Evolutionary conservation across 352 stramenopile genomes (phyloP).

Genomic region (Halophytophthora batemanensis): DNA sequence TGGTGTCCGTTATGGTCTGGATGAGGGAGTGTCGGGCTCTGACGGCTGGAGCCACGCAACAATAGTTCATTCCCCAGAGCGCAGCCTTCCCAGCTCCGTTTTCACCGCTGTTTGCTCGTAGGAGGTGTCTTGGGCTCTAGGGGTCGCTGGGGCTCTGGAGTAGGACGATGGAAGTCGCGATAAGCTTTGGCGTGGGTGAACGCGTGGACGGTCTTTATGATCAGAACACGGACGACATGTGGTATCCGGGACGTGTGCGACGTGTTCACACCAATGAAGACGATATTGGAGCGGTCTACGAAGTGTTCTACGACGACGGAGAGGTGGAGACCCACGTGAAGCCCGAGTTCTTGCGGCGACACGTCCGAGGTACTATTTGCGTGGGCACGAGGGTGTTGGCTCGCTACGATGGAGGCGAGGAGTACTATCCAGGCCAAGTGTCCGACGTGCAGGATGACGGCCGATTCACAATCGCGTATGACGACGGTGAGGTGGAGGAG

Average conservation of each 20-base stretch:
- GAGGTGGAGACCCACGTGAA: constrained; percentile 51
- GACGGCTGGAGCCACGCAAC: too few species aligned
- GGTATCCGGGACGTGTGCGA: constrained; percentile 62
- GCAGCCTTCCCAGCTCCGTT: too few species aligned
- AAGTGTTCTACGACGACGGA: constrained; percentile 78
- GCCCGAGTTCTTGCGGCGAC: constrained; percentile 39
- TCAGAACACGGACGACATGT: constrained; percentile 74
- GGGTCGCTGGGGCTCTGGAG: too few species aligned
- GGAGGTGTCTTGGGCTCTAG: too few species aligned
- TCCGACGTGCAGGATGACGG: constrained; percentile 59
- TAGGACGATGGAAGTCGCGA: too few species aligned
- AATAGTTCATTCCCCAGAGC: too few species aligned
- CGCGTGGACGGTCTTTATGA: constrained; percentile 82
- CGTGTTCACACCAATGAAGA: constrained; percentile 23
- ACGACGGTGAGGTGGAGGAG: constrained; percentile 72
- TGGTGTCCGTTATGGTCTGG: too few species aligned
- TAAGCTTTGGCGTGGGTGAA: constrained; percentile 32
- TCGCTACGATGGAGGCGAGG: constrained; percentile 61
- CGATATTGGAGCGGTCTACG: constrained; percentile 21
- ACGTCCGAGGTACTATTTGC: constrained; percentile 67
- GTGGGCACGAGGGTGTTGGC: constrained; percentile 66
- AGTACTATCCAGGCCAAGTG: constrained; percentile 68
- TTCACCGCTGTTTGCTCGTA: too few species aligned
- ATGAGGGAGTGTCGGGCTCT: not conserved
- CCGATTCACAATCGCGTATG: constrained; percentile 73